Base-by-base conservation (phyloP, 108 stramenopile genomes). In the Skeletonema potamos region DNA sequence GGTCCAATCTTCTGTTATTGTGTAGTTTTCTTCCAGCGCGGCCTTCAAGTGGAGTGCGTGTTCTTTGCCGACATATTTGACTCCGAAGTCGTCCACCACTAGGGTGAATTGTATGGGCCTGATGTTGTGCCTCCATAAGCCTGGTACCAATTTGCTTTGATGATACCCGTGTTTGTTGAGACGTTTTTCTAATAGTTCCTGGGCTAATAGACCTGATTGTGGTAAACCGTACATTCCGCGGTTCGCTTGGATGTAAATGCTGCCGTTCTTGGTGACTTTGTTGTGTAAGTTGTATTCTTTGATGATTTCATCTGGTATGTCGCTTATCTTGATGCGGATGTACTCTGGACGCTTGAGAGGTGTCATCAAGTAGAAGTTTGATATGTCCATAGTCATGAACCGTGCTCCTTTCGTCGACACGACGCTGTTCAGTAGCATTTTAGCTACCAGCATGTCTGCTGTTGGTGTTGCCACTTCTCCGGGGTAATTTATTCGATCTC, bases 151-250 rank as follows among this genome's bases (percentile, higher is more conserved):
- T 22, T 36, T 33, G 41, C 60, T 39, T 54, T 62, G 54, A 4
- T 36, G n/a, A 44, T 85, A 85, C 1, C 84, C 84, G 28, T 72
- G 39, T 1, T 18, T 1, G 2, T 11, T 58, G 1, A 70, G 60
- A 11, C 58, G 51, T 8, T 48, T 44, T n/a, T 24, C 61, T 0
- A 70, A 18, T 0, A 58, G 51, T 22, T 37, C 37, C 8, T 74
- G 27, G 12, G 87, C 76, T 4, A 88, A 13, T 20, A 33, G 22
- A 1, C 87, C 85, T 10, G 84, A 74, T 64, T 88, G 87, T 2
- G 82, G 76, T 11, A 84, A 68, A 18, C 82, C 82, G 26, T 84
- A 87, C 83, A 87, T 87, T 0, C 83, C 83, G 33, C 58, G 43
- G 11, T 10, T 11, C 8, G 72, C 56, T 54, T 70, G 57, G 12